phyloP scores from a whole-genome alignment of 1,284 basidiomycete species.

The Melanopsichium pennsylvanicum region DNA sequence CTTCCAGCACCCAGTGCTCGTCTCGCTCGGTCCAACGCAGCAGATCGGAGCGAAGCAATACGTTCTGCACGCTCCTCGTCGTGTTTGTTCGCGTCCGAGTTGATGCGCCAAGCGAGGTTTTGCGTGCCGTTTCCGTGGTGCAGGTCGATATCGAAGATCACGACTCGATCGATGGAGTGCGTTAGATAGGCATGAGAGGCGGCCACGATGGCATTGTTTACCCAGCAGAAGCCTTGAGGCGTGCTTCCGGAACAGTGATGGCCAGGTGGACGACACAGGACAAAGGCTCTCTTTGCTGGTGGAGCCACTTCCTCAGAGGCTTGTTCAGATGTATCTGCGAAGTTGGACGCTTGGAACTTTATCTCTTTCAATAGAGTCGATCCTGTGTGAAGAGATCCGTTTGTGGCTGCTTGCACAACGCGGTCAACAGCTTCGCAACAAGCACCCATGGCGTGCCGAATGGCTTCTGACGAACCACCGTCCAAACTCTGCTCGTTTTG shows the following conservation, averaged over 20 bases:
- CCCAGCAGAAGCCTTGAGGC: conserved; percentile 85
- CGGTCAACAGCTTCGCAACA: conserved; percentile 61
- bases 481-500: conserved; percentile 7
- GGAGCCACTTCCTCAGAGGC: neutral
- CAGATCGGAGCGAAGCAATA: conserved; percentile 25
- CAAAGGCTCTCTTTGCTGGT: conserved; percentile 59
- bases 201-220: conserved; percentile 90
- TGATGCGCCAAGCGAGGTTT: conserved; percentile 87
- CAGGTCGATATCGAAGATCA: conserved; percentile 92
- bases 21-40: conserved; percentile 25
- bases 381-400: too few species aligned
- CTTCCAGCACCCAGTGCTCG: conserved; percentile 12
- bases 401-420: conserved; percentile 34
- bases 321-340: too few species aligned
- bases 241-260: conserved; percentile 63
- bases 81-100: conserved; percentile 75
- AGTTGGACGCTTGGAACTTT: too few species aligned
- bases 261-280: conserved; percentile 63
- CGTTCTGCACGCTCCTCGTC: conserved; percentile 48
- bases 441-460: conserved; percentile 58
- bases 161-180: conserved; percentile 79
- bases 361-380: too few species aligned
- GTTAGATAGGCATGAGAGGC: conserved; percentile 89
- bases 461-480: conserved; percentile 61
- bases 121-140: conserved; percentile 90